A percentile compares a stretch with the other conserved stretches of the same genome.
Conservation (phyloP, 2,329 filamentous ascomycete genomes). For the Alternaria conjuncta region DNA sequence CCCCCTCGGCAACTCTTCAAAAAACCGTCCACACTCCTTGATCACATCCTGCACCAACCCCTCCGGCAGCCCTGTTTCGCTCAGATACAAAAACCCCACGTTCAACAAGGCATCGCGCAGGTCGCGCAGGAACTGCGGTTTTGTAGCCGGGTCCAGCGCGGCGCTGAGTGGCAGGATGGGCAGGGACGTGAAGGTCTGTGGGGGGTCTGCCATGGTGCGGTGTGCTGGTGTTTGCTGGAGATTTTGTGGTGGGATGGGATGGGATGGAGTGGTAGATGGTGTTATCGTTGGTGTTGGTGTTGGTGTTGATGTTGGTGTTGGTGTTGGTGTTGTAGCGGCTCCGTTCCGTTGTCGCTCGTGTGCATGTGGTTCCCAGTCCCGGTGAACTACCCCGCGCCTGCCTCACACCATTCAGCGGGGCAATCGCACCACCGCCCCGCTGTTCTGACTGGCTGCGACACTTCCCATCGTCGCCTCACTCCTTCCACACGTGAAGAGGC, state of each 20-base stretch:
- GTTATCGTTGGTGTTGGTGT: not conserved
- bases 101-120: conserved; percentile 79
- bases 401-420: conserved; percentile 25
- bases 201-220: not conserved
- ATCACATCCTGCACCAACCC: conserved; percentile 71
- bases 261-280: not conserved
- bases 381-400: not conserved
- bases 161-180: conserved; percentile 78
- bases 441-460: not conserved
- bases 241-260: too few relatives aligned
- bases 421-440: conserved; percentile 19
- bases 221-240: not conserved
- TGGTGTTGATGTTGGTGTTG: not conserved
- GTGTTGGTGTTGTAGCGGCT: not conserved
- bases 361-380: not conserved
- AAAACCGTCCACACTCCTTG: conserved; percentile 73
- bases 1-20: conserved; percentile 71
- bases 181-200: conserved; percentile 69
- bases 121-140: conserved; percentile 72
- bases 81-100: conserved; percentile 87
- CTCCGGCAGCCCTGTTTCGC: conserved; percentile 68
- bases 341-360: conserved; percentile 1
- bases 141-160: conserved; percentile 70
- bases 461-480: not conserved
- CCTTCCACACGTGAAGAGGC: not conserved